phyloP scores from a whole-genome alignment of 75 land plant species.

The Gnetum montanum region DNA sequence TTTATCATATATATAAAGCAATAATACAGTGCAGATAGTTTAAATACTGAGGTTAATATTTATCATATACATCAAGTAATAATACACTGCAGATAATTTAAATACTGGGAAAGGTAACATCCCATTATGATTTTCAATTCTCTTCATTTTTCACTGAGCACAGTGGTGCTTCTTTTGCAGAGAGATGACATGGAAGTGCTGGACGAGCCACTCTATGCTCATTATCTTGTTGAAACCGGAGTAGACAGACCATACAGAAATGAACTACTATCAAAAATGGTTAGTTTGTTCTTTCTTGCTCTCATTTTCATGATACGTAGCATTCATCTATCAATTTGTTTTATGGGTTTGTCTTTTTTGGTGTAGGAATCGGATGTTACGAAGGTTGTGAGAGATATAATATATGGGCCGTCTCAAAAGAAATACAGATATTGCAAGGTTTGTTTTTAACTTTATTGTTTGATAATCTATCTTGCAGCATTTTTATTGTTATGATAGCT shows the following conservation, averaged over 20 bases:
- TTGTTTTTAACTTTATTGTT: conserved; percentile 1
- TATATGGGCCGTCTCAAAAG: conserved; percentile 69
- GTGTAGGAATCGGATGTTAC: conserved; percentile 81
- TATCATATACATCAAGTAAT: too few relatives aligned
- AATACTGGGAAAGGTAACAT: too few relatives aligned
- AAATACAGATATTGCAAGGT: conserved; percentile 90
- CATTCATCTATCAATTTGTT: background rate
- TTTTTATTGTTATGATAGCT: too few relatives aligned
- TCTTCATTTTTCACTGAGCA: too few relatives aligned
- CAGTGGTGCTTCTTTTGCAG: too few relatives aligned
- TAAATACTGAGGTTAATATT: too few relatives aligned
- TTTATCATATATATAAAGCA: too few relatives aligned
- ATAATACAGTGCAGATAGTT: too few relatives aligned
- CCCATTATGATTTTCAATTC: too few relatives aligned
- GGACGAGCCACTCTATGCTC: conserved; percentile 94
- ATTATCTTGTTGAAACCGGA: conserved; percentile 60
- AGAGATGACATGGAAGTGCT: conserved; percentile 88
- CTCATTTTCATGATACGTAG: background rate
- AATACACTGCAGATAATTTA: too few relatives aligned
- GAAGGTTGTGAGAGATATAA: conserved; percentile 69
- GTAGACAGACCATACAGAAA: conserved; percentile 75
- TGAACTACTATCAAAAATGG: conserved; percentile 72
- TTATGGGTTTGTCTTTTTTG: background rate
- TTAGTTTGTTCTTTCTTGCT: conserved; percentile 20
- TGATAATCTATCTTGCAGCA: background rate